Evolutionary conservation across 2,329 filamentous ascomycete genomes (phyloP), one percentile per base, ranked within the genome.

Genomic region (Botryotinia globosa): DNA sequence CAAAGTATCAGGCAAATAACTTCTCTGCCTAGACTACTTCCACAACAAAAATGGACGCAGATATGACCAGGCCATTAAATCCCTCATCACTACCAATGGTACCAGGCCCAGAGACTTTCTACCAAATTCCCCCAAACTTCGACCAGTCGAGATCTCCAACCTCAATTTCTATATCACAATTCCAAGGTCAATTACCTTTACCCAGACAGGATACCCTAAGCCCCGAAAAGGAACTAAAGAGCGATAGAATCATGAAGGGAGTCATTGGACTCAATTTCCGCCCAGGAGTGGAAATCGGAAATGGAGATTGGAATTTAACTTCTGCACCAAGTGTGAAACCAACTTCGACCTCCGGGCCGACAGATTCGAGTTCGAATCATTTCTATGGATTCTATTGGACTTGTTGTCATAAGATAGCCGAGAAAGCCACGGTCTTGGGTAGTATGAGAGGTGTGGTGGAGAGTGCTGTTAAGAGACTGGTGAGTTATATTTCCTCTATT

Each of bases 331-430:
- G 10, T n/a, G 10, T 10, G 22, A 51, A 1, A 10, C 1, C 9
- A 9, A 59, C 10, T 25, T 25, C 20, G 20, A 51, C 22, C 45
- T 51, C 45, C 10, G 3, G 10, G 25, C 4, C 45, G 10, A n/a
- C 3, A 51, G 18, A 18, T 56, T 7, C 16, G 12, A 20, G 2
- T 34, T 59, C 4, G 37, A 69, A 51, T 69, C 58, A 69, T 69
- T 20, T 51, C 25, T 59, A 44, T 69, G 51, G 66, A 6, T 69
- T 69, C 8, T 45, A 61, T 45, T 69, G 67, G 67, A 69, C 37
- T 16, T 69, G 67, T n/a, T 69, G 39, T 37, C 66, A 58, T 37
- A 10, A 34, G 3, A 54, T 66, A 29, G 37, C 14, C 14, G 45
- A 14, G 4, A 58, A 56, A 34, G 10, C 45, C 4, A 66, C 14